Base-by-base conservation (phyloP, 306 rosid genomes). In the Pyrus communis region DNA sequence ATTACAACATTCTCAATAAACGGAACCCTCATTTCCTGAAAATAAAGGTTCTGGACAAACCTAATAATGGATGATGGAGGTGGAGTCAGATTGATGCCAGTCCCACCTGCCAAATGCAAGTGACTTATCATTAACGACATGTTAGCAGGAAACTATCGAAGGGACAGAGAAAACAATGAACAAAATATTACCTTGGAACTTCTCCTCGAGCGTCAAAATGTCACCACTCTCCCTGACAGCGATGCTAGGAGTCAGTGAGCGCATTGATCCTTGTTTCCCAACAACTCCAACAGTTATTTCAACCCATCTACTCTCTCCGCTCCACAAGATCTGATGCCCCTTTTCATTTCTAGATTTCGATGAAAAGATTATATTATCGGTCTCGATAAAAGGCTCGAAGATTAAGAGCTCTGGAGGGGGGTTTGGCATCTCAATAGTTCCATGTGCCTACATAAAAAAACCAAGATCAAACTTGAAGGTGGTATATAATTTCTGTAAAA, bases 1-100 rank as follows among this genome's bases (percentile, higher is more conserved):
- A n/a, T 13, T 2, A 9, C 14, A 14, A 35, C 12, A 54, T 51
- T 72, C 28, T 57, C 33, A 35, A 72, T 11, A 66, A 54, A 51
- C 33, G 11, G 69, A n/a, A 63, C n/a, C 31, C 51, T 28, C 19
- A 9, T 42, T 67, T 30, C 68, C 78, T 28, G 13, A 28, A 23
- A 17, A 57, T 65, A 78, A 60, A 19, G 14, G 70, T 59, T 72
- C 9, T 63, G 30, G 22, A 72, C 82, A 33, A 83, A 94, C 98
- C 98, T 91, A 74, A 94, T 87, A 43, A 94, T 94, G 46, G 96
- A 85, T 67, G 63, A 83, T 10, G 98, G 98, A 77, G 98, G 98
- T 30, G 98, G 98, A 84, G 98, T 94, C 70, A 94, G 85, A 87
- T 94, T 94, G 88, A 91, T 91, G 86, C 98, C 98, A 58, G 98